These are phyloP conservation scores for Talaromyces amestolkiae DNA, from an alignment of 2,329 filamentous ascomycete species.

Conservation along the genomic window DNA sequence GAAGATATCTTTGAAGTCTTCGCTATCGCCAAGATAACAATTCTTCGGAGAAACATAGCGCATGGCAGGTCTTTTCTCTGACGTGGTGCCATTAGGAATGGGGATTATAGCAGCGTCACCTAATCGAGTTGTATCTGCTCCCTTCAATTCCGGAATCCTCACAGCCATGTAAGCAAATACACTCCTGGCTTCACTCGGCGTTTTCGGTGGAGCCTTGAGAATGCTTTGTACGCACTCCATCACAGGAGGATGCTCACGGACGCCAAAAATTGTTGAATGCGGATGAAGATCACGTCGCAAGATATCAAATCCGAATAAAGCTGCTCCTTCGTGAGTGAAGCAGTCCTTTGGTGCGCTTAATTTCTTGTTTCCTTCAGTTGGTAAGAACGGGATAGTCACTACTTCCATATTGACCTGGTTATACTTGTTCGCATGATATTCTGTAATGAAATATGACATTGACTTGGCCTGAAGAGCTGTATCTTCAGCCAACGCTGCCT, in stretches of 20 bases:
- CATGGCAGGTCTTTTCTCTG: slow-evolving; percentile 46
- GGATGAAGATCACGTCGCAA: slow-evolving; percentile 71
- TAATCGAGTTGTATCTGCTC: slow-evolving; percentile 59
- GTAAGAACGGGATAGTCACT: slow-evolving; percentile 63
- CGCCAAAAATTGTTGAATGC: slow-evolving; percentile 83
- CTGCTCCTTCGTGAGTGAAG: slow-evolving; percentile 75
- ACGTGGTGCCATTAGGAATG: slow-evolving; percentile 41
- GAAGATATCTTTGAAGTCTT: slow-evolving; percentile 83
- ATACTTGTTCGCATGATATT: slow-evolving; percentile 77
- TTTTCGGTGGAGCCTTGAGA: slow-evolving; percentile 68
- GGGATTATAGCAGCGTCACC: slow-evolving; percentile 70
- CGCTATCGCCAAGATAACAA: slow-evolving; percentile 73
- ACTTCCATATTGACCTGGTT: slow-evolving; percentile 58
- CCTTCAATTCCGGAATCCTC: slow-evolving; percentile 70
- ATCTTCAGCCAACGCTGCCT: slow-evolving; percentile 53
- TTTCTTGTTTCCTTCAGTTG: slow-evolving; percentile 63
- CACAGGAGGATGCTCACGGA: slow-evolving; percentile 77
- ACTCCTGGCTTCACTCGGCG: slow-evolving; percentile 62
- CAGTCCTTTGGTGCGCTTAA: slow-evolving; percentile 73
- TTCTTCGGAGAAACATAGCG: slow-evolving; percentile 65
- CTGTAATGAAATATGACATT: slow-evolving; percentile 77
- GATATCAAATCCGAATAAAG: slow-evolving; percentile 77
- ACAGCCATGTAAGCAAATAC: slow-evolving; percentile 82
- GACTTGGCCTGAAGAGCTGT: slow-evolving; percentile 61
- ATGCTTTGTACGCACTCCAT: slow-evolving; percentile 71